Conservation (phyloP, 139 green algal genomes). For the Raphidocelis subcapitata region DNA sequence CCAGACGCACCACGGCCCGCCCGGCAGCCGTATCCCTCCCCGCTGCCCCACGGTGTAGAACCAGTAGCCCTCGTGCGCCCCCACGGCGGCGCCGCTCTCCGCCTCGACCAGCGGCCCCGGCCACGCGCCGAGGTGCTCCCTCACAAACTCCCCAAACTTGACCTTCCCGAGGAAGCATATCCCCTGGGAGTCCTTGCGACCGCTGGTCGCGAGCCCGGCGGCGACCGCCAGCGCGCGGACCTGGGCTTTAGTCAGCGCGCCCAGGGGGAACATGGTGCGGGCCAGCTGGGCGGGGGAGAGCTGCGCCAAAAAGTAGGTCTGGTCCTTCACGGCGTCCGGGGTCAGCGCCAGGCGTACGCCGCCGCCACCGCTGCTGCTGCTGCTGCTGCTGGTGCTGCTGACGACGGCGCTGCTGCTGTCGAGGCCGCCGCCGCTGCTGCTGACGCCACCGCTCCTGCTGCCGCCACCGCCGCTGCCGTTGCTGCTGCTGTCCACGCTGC, state of each 20-base stretch:
- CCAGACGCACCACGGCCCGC: constrained; percentile 86
- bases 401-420: neutral
- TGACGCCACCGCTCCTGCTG: constrained; percentile 12
- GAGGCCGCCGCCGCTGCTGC: neutral
- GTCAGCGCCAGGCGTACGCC: constrained; percentile 51
- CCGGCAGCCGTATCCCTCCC: constrained; percentile 84
- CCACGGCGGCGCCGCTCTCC: constrained; percentile 57
- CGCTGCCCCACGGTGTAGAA: constrained; percentile 97
- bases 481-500: neutral
- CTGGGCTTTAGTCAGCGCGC: constrained; percentile 79
- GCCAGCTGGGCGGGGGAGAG: constrained; percentile 76
- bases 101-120: constrained; percentile 86
- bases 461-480: neutral
- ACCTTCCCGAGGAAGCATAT: constrained; percentile 99
- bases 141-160: constrained; percentile 87
- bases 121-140: constrained; percentile 90
- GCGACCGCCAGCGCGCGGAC: constrained; percentile 67
- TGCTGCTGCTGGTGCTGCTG: constrained; percentile 5
- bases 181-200: constrained; percentile 93
- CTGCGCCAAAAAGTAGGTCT: constrained; percentile 92
- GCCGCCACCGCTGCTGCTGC: neutral
- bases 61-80: constrained; percentile 82
- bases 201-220: constrained; percentile 76
- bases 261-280: constrained; percentile 90
- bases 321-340: constrained; percentile 87